Evolutionary conservation across 495 filamentous ascomycete species (phyloP).

Genomic region (Penicillium longicatenatum): DNA sequence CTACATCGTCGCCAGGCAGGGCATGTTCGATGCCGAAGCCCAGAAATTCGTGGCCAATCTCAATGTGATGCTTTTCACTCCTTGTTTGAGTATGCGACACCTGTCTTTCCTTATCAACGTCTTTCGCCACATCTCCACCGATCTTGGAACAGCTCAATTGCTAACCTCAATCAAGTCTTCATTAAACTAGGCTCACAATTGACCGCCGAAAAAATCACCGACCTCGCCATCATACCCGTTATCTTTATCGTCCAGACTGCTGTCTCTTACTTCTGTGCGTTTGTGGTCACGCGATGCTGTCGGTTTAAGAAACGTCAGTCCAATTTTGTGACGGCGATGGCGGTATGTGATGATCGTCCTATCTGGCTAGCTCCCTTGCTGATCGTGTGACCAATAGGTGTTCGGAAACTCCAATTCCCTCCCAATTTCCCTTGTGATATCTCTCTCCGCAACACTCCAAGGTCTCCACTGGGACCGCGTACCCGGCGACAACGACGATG

Average conservation of each 20-base stretch:
- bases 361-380: slow-evolving; percentile 5
- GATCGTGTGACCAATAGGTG: slow-evolving; percentile 44
- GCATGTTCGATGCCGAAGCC: slow-evolving; percentile 90
- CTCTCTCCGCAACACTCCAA: slow-evolving; percentile 84
- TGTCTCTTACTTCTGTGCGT: slow-evolving; percentile 78
- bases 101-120: slow-evolving; percentile 23
- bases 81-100: slow-evolving; percentile 75
- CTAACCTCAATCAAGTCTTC: slow-evolving; percentile 66
- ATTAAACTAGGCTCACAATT: slow-evolving; percentile 96
- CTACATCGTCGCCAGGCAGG: slow-evolving; percentile 86
- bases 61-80: slow-evolving; percentile 92
- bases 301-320: slow-evolving; percentile 78
- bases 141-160: neutral
- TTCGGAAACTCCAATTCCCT: slow-evolving; percentile 99
- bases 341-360: slow-evolving; percentile 50
- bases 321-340: slow-evolving; percentile 97
- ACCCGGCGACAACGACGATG: slow-evolving; percentile 88
- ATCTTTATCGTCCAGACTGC: slow-evolving; percentile 88
- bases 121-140: neutral
- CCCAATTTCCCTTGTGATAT: slow-evolving; percentile 93
- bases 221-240: slow-evolving; percentile 88
- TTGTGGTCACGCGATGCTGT: slow-evolving; percentile 68
- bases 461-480: slow-evolving; percentile 93
- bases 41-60: slow-evolving; percentile 96
- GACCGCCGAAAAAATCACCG: slow-evolving; percentile 82